Evolutionary conservation across 2,329 filamentous ascomycete species (phyloP).

Genomic region (Lasiodiplodia sp.): DNA sequence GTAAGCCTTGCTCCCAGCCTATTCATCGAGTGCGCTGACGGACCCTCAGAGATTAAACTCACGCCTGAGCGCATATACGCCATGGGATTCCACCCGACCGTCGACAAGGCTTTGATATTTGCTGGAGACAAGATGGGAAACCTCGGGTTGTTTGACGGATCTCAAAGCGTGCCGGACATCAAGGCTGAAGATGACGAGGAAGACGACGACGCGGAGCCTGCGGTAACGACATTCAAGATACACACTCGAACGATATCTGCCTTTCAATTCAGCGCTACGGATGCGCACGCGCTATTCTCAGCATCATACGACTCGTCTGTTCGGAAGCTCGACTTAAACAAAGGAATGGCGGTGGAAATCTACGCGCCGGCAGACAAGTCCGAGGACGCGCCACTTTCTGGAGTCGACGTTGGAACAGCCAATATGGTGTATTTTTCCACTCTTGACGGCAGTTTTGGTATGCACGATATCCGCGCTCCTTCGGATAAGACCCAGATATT

Average conservation of each 20-base stretch:
- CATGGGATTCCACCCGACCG: slow-evolving; percentile 85
- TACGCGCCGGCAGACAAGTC: slow-evolving; percentile 76
- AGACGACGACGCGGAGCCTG: slow-evolving; percentile 70
- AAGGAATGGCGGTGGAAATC: slow-evolving; percentile 79
- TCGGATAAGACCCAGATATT: slow-evolving; percentile 68
- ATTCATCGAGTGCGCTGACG: background rate
- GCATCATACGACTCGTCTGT: slow-evolving; percentile 94
- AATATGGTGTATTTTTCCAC: slow-evolving; percentile 88
- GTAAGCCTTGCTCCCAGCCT: slow-evolving; percentile 53
- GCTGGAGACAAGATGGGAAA: slow-evolving; percentile 94
- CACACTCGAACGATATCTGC: slow-evolving; percentile 88
- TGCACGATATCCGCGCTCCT: slow-evolving; percentile 75
- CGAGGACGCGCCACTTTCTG: slow-evolving; percentile 81
- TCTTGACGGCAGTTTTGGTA: slow-evolving; percentile 78
- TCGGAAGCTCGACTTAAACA: slow-evolving; percentile 81
- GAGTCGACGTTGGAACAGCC: slow-evolving; percentile 78
- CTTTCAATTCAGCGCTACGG: slow-evolving; percentile 77
- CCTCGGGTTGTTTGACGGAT: slow-evolving; percentile 89
- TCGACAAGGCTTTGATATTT: slow-evolving; percentile 86
- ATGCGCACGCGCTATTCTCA: slow-evolving; percentile 78
- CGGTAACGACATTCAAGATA: slow-evolving; percentile 88
- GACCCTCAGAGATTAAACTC: slow-evolving; percentile 78
- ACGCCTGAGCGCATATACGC: slow-evolving; percentile 87
- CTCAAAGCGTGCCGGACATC: slow-evolving; percentile 66
- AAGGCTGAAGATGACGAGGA: slow-evolving; percentile 69